Conservation (phyloP, 257 asterid species). For the Petrea volubilis region DNA sequence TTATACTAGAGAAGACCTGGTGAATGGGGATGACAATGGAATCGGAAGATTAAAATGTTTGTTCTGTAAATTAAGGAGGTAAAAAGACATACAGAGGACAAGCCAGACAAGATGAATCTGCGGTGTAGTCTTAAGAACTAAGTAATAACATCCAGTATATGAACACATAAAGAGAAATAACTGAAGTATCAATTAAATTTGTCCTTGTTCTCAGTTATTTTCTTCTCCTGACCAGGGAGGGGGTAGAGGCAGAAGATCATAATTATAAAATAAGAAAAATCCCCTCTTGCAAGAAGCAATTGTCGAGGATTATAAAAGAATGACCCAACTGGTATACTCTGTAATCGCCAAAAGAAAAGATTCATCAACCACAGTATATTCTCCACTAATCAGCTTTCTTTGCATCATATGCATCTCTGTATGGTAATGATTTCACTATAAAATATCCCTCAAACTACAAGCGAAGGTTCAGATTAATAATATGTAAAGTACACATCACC, state of each 20-base stretch:
- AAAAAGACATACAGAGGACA: not conserved
- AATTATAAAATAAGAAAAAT: not conserved
- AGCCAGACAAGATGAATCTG: not conserved
- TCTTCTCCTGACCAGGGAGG: not conserved
- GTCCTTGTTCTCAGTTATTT: not conserved
- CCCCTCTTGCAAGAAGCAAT: not conserved
- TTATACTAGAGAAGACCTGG: not conserved
- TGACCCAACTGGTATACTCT: not conserved
- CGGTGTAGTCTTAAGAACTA: not conserved
- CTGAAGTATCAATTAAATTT: not conserved
- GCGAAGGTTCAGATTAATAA: not conserved
- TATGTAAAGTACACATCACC: not conserved
- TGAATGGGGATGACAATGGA: conserved; percentile 3
- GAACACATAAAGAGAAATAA: not conserved
- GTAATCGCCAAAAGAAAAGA: conserved; percentile 7
- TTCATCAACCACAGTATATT: not conserved
- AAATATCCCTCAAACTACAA: conserved; percentile 12
- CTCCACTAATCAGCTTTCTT: not conserved
- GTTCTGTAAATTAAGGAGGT: not conserved
- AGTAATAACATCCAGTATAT: not conserved
- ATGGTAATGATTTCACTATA: too few species aligned
- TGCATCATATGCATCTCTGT: not conserved
- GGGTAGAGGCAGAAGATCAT: not conserved
- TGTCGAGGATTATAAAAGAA: not conserved
- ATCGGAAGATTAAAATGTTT: not conserved